These are phyloP conservation scores for Austroboletus eburneus DNA, from an alignment of 768 basidiomycete genomes.

Conservation along the genomic window DNA sequence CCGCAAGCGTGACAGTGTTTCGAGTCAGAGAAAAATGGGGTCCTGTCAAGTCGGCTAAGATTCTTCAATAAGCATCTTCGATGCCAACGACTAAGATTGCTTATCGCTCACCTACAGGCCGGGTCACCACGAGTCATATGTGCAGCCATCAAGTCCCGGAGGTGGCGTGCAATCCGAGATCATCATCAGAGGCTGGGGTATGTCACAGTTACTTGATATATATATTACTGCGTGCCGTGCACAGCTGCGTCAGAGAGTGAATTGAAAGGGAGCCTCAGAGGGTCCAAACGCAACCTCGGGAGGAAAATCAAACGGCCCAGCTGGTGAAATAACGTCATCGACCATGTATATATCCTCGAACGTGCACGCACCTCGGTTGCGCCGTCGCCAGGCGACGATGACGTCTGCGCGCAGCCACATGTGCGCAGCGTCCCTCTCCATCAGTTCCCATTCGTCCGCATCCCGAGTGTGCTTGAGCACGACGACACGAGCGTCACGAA, in stretches of 20 bases:
- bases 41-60: not conserved
- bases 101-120: too few relatives aligned
- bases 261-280: not conserved
- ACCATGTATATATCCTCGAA: too few relatives aligned
- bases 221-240: too few relatives aligned
- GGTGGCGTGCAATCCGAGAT: too few relatives aligned
- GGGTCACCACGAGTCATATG: too few relatives aligned
- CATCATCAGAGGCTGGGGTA: not conserved
- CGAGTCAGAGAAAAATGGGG: not conserved
- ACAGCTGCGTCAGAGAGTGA: not conserved
- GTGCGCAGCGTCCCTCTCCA: conserved; percentile 4
- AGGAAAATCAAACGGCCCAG: conserved; percentile 12
- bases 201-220: too few relatives aligned
- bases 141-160: too few relatives aligned
- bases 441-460: conserved; percentile 11
- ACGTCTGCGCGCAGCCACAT: conserved; percentile 15
- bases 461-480: conserved; percentile 12
- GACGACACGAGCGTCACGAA: conserved; percentile 12
- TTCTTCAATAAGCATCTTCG: too few relatives aligned
- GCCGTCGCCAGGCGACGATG: conserved; percentile 12
- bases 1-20: too few relatives aligned
- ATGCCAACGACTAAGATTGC: too few relatives aligned
- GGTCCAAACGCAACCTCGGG: not conserved
- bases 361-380: conserved; percentile 8
- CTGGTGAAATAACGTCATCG: not conserved